Conservation (phyloP, 371 early-diverging fungal genomes). For the Catenaria anguillulae region DNA sequence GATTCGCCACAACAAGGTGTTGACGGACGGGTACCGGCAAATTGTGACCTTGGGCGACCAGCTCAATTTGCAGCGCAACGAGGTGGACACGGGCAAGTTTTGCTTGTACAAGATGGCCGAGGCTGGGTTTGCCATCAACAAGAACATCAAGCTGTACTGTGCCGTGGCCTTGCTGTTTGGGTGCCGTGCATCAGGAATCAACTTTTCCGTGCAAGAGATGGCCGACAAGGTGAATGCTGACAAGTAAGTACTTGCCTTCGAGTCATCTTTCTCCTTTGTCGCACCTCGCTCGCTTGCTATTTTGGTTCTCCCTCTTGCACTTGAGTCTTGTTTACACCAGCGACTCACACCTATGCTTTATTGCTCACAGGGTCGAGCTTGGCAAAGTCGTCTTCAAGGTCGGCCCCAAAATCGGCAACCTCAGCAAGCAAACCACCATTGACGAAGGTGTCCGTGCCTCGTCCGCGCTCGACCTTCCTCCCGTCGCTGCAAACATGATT, state of each 20-base stretch:
- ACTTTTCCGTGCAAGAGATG: neutral
- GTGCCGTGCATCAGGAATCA: neutral
- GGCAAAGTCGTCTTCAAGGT: neutral
- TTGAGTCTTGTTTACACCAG: too few relatives aligned
- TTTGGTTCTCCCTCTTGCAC: neutral
- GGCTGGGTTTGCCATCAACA: neutral
- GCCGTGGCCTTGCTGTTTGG: neutral
- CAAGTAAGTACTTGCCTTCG: too few relatives aligned
- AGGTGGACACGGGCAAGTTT: slow-evolving; percentile 89
- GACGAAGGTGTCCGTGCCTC: neutral
- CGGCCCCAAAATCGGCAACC: neutral
- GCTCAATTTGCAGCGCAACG: slow-evolving; percentile 66
- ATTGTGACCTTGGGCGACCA: slow-evolving; percentile 86
- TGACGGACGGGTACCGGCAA: slow-evolving; percentile 82
- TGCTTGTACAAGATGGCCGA: slow-evolving; percentile 51
- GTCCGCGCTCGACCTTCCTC: neutral
- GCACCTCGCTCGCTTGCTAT: neutral
- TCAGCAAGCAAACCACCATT: neutral
- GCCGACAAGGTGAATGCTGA: neutral
- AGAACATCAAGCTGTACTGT: too few relatives aligned
- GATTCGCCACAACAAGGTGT: slow-evolving; percentile 56
- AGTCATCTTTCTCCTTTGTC: neutral
- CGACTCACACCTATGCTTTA: too few relatives aligned
- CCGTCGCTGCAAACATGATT: neutral
- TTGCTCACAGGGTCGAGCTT: neutral